Base-by-base conservation (phyloP, 2,329 filamentous ascomycete species). In the Aspergillus alliaceus region DNA sequence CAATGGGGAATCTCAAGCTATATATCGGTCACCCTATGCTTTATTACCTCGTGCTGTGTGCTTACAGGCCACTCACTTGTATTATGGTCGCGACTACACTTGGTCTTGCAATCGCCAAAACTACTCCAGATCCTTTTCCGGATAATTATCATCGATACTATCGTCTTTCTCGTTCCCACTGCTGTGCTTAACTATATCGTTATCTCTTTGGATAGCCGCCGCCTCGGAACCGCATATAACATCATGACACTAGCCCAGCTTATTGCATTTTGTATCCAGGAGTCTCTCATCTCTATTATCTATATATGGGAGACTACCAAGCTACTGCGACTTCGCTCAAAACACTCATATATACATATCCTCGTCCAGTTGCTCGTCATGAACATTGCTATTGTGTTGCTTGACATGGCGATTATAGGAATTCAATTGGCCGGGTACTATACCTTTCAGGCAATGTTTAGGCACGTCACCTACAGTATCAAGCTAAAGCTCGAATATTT, bases 201-300 rank as follows among this genome's bases (percentile, higher is more conserved):
- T 18, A 58, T 57, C 2, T 75, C 69, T 57, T 48, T 67, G 4
- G 48, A 58, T 1, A 40, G 11, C 7, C n/a, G 3, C 3, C 22
- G n/a, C 6, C 5, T 24, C 18, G 29, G 22, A 14, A 14, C 9
- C 9, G 72, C 66, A 8, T 77, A 75, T 61, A 68, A 72, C 31
- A 60, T 77, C 29, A 71, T 79, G 67, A 81, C 83, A 57, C 77
- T 78, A 59, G 71, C 83, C 9, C 80, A 84, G 62, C 75, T 83
- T 54, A 77, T 77, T 3, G 70, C 80, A 9, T 83, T 83, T 64
- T 82, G 78, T 56, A 49, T 82, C 11, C 81, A 83, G 60, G 81
- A 84, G 56, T 69, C 77, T 35, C 70, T 81, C 48, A 75, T 84
- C 35, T 82, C 80, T 1, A 67, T 70, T 1, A 67, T 81, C 24